These are phyloP conservation scores for Fusarium neocosmosporiellum DNA, from an alignment of 2,329 filamentous ascomycete genomes.

Conservation along the genomic window DNA sequence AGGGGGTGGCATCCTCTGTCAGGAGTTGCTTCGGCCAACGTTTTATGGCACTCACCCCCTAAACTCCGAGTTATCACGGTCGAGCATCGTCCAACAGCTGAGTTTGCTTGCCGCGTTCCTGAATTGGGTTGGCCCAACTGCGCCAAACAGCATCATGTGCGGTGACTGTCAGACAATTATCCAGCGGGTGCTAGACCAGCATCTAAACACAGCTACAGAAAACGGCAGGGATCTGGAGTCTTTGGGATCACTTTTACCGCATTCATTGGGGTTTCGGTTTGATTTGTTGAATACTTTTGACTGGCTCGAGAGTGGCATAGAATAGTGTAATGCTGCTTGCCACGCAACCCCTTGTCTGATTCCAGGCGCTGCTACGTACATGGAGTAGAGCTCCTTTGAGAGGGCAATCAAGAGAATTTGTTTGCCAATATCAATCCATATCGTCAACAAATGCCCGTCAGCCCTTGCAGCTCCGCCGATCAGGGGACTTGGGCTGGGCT, in stretches of 20 bases:
- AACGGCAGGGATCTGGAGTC: constrained; percentile 25
- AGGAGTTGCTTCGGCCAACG: constrained; percentile 60
- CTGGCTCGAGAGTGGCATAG: constrained; percentile 14
- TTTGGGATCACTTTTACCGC: constrained; percentile 49
- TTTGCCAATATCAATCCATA: not conserved
- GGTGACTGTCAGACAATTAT: constrained; percentile 58
- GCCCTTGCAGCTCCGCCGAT: not conserved
- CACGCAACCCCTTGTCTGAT: not conserved
- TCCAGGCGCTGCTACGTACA: not conserved
- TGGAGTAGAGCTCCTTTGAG: not conserved
- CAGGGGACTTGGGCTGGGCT: not conserved
- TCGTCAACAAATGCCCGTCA: not conserved
- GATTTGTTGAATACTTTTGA: constrained; percentile 60
- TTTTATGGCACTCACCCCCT: constrained; percentile 47
- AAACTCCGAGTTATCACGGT: constrained; percentile 54
- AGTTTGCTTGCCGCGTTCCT: constrained; percentile 63
- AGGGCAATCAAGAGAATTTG: not conserved
- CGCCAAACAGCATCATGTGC: constrained; percentile 61
- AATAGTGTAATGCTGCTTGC: not conserved
- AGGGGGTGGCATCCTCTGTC: constrained; percentile 61
- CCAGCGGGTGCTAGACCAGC: constrained; percentile 61
- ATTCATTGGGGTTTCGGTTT: constrained; percentile 54
- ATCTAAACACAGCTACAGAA: constrained; percentile 52
- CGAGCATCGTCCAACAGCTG: constrained; percentile 62
- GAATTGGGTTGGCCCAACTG: constrained; percentile 60